A percentile compares a stretch with the other conserved stretches of the same genome.
Evolutionary conservation across 345 rosid genomes (phyloP).

Genomic region (Lumnitzera racemosa): DNA sequence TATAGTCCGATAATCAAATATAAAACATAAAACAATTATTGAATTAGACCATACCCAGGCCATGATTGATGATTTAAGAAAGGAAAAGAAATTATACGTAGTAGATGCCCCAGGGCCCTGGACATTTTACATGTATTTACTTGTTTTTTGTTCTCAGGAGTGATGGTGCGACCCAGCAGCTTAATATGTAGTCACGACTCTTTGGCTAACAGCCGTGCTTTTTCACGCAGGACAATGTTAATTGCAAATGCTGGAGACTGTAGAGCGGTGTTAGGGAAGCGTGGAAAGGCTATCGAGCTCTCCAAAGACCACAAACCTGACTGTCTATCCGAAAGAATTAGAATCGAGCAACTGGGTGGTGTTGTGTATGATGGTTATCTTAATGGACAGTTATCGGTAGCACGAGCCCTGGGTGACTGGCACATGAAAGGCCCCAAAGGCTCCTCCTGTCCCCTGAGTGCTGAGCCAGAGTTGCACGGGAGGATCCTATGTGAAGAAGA

Average conservation of each 20-base stretch:
- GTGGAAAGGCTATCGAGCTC: conserved; percentile 24
- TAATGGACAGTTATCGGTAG: conserved; percentile 21
- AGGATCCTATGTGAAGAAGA: conserved; percentile 20
- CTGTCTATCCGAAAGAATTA: conserved; percentile 9
- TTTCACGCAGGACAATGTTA: conserved; percentile 17
- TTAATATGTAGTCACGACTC: neutral
- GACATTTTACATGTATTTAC: neutral
- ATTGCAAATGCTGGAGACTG: conserved; percentile 31
- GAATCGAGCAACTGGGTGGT: conserved; percentile 23
- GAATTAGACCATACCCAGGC: too few species aligned
- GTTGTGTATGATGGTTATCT: conserved; percentile 25
- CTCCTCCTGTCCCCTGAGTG: conserved; percentile 22
- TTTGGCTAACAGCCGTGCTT: neutral
- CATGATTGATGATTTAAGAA: too few species aligned
- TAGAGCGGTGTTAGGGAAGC: conserved; percentile 23
- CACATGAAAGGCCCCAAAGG: conserved; percentile 23
- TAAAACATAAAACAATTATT: too few species aligned
- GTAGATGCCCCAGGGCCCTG: too few species aligned
- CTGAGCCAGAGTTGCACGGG: conserved; percentile 27
- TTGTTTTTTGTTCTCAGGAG: neutral
- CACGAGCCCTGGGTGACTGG: conserved; percentile 33
- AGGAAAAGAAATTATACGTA: too few species aligned
- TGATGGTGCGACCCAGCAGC: neutral
- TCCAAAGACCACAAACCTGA: conserved; percentile 28
- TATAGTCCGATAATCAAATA: too few species aligned